A percentile compares a stretch with the other conserved stretches of the same genome.
These are phyloP conservation scores for Zygoascus bituminiphila DNA, from an alignment of 805 yeast species.

Conservation along the genomic window DNA sequence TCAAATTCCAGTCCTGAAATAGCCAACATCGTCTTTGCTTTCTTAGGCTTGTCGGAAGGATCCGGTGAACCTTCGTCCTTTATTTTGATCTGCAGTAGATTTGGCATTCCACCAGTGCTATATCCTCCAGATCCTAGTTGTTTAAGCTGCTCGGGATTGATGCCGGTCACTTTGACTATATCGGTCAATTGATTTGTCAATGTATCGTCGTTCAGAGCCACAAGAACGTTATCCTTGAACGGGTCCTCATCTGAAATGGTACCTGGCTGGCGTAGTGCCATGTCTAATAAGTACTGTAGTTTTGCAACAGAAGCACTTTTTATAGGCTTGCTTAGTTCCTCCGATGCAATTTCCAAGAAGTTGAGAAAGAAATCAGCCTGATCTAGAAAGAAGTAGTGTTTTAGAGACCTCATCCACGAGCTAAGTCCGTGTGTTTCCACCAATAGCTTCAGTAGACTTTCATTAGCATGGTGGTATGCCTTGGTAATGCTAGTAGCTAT, in stretches of 20 bases:
- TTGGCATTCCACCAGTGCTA: neutral
- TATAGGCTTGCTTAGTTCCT: conserved; percentile 43
- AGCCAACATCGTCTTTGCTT: conserved; percentile 21
- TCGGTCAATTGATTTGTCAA: conserved; percentile 30
- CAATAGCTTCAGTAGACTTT: conserved; percentile 46
- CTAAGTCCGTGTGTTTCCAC: conserved; percentile 51
- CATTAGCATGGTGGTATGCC: conserved; percentile 63
- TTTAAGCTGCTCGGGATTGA: conserved; percentile 23
- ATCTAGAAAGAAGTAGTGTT: conserved; percentile 49
- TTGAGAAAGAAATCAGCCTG: conserved; percentile 43
- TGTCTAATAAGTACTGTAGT: conserved; percentile 32
- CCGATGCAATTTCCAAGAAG: conserved; percentile 43
- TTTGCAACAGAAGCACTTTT: conserved; percentile 22
- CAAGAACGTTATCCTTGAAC: conserved; percentile 28
- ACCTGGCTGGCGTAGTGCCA: conserved; percentile 33
- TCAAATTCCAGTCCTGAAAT: conserved; percentile 32
- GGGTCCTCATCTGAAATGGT: conserved; percentile 31
- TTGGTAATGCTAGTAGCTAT: conserved; percentile 48
- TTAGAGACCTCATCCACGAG: conserved; percentile 41
- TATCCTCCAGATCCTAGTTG: conserved; percentile 7
- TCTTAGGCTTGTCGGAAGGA: conserved; percentile 14
- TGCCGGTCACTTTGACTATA: conserved; percentile 29
- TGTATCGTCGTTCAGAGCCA: conserved; percentile 26
- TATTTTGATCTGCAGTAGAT: conserved; percentile 6
- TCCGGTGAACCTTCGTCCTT: conserved; percentile 7